Evolutionary conservation across 2,329 filamentous ascomycete species (phyloP), one percentile per base, ranked within the genome.

Genomic region (Parafenestella ontariensis): DNA sequence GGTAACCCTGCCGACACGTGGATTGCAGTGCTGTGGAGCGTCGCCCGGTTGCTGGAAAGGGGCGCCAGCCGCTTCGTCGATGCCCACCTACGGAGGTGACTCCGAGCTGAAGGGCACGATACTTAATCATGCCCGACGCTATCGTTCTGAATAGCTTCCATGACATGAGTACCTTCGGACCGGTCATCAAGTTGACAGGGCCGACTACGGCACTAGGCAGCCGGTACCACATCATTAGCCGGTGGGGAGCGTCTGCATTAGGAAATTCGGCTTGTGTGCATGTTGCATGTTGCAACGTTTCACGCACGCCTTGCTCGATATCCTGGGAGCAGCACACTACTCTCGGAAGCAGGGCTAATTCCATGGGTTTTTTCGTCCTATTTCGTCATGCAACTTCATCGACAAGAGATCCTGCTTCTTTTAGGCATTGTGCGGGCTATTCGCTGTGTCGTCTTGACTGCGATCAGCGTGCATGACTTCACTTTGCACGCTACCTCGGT

Each of bases 1-100:
- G 59, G 51, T 47, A 71, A 68, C 68, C 72, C 68, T 72, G 71
- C 53, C 59, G 39, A 71, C 72, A 75, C 73, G 73, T 75, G 72
- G 72, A 73, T 54, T 54, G 36, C 28, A 40, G 40, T 52, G 49
- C 52, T 55, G 61, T 66, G 66, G 62, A 64, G 61, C 60, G 56
- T 57, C 54, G 49, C 63, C 64, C 58, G 53, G 49, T 53, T 57
- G 52, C 57, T 64, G 62, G 65, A 66, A 71, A 57, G 58, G 50
- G 58, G 52, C 58, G 59, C 61, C 41, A 58, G 58, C 63, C 59
- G 59, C 52, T 40, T 59, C 57, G 58, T 56, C 52, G 50, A 61
- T 43, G 52, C 33, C 20, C 24, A 42, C 44, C 54, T 46, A 57
- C 55, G 56, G 52, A 48, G 49, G 53, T 56, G 24, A 33, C 41